Conservation (phyloP, 495 filamentous ascomycete genomes). For the Podospora tetraspora region DNA sequence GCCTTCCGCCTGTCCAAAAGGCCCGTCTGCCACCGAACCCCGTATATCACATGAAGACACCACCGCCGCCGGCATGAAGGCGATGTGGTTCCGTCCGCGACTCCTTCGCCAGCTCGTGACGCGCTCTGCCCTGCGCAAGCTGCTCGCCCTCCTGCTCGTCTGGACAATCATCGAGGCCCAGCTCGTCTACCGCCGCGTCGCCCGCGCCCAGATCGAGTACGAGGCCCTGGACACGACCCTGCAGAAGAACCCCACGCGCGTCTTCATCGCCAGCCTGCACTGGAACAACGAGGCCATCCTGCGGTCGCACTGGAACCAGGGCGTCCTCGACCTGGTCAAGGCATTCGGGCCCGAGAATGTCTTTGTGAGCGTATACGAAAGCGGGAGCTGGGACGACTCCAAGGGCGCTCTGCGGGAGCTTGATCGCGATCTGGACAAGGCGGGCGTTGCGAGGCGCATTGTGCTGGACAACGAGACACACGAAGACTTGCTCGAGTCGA, state of each 20-base stretch:
- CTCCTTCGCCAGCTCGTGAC: conserved; percentile 21
- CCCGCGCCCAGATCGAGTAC: conserved; percentile 20
- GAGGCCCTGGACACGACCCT: conserved; percentile 8
- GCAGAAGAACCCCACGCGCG: conserved; percentile 26
- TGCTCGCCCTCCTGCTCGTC: conserved; percentile 21
- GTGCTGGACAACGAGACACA: conserved; percentile 52
- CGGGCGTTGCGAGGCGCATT: conserved; percentile 51
- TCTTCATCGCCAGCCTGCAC: conserved; percentile 63
- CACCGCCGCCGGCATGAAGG: conserved; percentile 19
- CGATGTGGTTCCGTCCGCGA: conserved; percentile 15
- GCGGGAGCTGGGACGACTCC: conserved; percentile 65
- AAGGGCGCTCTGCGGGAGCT: conserved; percentile 60
- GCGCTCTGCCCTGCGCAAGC: conserved; percentile 25
- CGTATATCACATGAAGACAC: conserved; percentile 10
- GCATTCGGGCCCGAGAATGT: conserved; percentile 60
- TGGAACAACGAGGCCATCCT: conserved; percentile 67
- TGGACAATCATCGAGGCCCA: conserved; percentile 31
- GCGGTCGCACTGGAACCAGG: conserved; percentile 55
- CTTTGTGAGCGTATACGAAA: conserved; percentile 65
- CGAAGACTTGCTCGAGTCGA: conserved; percentile 49
- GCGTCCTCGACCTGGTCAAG: conserved; percentile 51
- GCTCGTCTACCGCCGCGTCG: conserved; percentile 27
- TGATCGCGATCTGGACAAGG: conserved; percentile 47
- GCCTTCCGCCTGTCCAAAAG: neutral
- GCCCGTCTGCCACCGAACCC: neutral